A percentile compares a stretch with the other conserved stretches of the same genome.
These are phyloP conservation scores for Lithohypha guttulata DNA, from an alignment of 2,329 filamentous ascomycete species.

Conservation along the genomic window DNA sequence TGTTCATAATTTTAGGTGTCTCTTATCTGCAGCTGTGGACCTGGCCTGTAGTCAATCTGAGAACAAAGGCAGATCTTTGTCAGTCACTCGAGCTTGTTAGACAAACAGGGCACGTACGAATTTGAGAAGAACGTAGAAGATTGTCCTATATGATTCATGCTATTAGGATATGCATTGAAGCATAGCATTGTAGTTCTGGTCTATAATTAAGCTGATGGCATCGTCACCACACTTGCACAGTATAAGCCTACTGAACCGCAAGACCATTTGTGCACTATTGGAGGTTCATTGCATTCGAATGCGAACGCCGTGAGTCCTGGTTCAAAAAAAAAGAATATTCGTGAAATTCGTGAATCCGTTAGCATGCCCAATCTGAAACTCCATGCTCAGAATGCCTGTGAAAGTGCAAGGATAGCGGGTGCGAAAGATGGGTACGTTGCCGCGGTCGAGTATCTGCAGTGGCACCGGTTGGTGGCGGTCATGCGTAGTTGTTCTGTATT, in stretches of 20 bases:
- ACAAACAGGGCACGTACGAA: too few relatives aligned
- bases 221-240: neutral
- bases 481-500: constrained; percentile 15
- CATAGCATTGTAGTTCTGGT: neutral
- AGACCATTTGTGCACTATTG: constrained; percentile 2
- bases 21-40: too few relatives aligned
- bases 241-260: neutral
- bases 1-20: too few relatives aligned
- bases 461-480: neutral
- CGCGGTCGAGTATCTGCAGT: too few relatives aligned
- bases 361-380: neutral
- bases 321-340: neutral
- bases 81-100: too few relatives aligned
- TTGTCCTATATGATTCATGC: too few relatives aligned
- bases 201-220: neutral
- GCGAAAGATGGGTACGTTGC: neutral
- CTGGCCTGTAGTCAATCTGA: too few relatives aligned
- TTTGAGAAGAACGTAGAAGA: too few relatives aligned
- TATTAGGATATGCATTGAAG: neutral
- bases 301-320: neutral
- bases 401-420: neutral
- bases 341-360: constrained; percentile 7
- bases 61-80: too few relatives aligned
- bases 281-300: neutral
- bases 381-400: neutral